Percentiles rank a stretch among this genome's conserved stretches.
Conservation (phyloP, 352 stramenopile genomes). For the Phytophthora sansomeana region DNA sequence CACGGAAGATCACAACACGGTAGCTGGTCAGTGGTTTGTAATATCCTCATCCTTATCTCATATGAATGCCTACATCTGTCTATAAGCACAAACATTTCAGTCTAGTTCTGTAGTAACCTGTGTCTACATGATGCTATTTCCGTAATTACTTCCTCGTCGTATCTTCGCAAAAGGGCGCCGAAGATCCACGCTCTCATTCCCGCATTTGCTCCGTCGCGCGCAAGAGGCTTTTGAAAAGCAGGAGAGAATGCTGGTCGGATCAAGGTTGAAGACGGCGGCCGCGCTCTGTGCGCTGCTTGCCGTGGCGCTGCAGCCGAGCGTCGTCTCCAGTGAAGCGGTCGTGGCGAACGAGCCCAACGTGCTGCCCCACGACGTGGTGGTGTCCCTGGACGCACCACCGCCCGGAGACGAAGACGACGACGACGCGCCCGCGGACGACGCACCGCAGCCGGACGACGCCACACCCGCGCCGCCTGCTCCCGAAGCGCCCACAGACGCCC, state of each 20-base stretch:
- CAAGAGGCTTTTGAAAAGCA: slow-evolving; percentile 8
- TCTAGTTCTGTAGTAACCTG: not conserved
- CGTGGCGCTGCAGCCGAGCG: slow-evolving; percentile 23
- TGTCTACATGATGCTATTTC: not conserved
- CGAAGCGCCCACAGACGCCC: slow-evolving; percentile 6
- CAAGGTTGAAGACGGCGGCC: slow-evolving; percentile 25
- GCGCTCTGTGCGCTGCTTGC: slow-evolving; percentile 33
- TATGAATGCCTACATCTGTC: not conserved
- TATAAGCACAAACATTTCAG: not conserved
- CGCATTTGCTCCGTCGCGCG: slow-evolving; percentile 21
- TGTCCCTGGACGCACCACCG: slow-evolving; percentile 21
- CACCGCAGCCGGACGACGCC: not conserved
- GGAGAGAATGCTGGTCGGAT: slow-evolving; percentile 35
- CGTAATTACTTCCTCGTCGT: slow-evolving; percentile 14
- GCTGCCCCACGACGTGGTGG: not conserved
- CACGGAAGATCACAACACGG: not conserved
- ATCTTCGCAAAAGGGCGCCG: slow-evolving; percentile 21
- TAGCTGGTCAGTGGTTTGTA: too few relatives aligned
- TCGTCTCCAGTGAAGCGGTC: slow-evolving; percentile 5
- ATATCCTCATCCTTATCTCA: slow-evolving; percentile 14
- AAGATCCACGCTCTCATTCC: slow-evolving; percentile 34
- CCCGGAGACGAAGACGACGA: slow-evolving; percentile 12
- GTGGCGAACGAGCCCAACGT: not conserved
- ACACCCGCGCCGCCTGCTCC: slow-evolving; percentile 9
- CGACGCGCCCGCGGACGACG: slow-evolving; percentile 15